A percentile compares a stretch with the other conserved stretches of the same genome.
Conservation (phyloP, 352 stramenopile species). For the Phytopythium boreale region DNA sequence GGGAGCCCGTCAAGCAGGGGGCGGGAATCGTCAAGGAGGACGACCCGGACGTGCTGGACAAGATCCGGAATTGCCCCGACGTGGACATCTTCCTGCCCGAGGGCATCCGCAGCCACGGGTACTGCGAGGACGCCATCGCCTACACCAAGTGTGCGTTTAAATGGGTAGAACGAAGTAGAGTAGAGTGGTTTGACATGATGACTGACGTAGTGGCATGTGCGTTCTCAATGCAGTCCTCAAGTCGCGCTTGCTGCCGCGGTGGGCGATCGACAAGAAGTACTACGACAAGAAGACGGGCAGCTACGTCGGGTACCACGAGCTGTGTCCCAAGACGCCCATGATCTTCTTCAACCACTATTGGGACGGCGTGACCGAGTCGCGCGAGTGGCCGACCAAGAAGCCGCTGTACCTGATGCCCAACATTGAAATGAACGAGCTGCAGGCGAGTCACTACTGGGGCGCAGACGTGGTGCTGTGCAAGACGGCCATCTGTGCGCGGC, state of each 20-base stretch:
- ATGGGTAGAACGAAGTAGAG: neutral
- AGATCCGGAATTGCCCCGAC: slow-evolving; percentile 48
- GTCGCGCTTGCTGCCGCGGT: slow-evolving; percentile 37
- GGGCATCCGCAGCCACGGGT: slow-evolving; percentile 44
- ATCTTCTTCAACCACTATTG: slow-evolving; percentile 55
- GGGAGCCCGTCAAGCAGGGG: slow-evolving; percentile 13
- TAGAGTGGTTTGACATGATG: slow-evolving; percentile 1
- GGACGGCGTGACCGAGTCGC: slow-evolving; percentile 27
- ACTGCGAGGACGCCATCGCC: slow-evolving; percentile 67
- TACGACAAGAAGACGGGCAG: slow-evolving; percentile 33
- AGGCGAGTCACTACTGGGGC: slow-evolving; percentile 43
- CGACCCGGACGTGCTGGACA: slow-evolving; percentile 37
- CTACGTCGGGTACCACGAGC: slow-evolving; percentile 45
- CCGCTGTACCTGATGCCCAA: slow-evolving; percentile 38
- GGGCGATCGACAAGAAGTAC: slow-evolving; percentile 43
- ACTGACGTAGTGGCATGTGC: neutral
- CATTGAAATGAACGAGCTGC: slow-evolving; percentile 62
- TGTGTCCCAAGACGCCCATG: slow-evolving; percentile 39
- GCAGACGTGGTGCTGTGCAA: slow-evolving; percentile 60
- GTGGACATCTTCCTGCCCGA: slow-evolving; percentile 64
- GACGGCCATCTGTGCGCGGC: slow-evolving; percentile 40
- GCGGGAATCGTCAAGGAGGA: slow-evolving; percentile 29
- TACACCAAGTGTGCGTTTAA: slow-evolving; percentile 57
- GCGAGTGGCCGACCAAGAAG: slow-evolving; percentile 28
- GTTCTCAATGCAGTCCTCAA: slow-evolving; percentile 19